A percentile compares a stretch with the other conserved stretches of the same genome.
Conservation (phyloP, 2,329 filamentous ascomycete species). For the Escovopsis sp. region DNA sequence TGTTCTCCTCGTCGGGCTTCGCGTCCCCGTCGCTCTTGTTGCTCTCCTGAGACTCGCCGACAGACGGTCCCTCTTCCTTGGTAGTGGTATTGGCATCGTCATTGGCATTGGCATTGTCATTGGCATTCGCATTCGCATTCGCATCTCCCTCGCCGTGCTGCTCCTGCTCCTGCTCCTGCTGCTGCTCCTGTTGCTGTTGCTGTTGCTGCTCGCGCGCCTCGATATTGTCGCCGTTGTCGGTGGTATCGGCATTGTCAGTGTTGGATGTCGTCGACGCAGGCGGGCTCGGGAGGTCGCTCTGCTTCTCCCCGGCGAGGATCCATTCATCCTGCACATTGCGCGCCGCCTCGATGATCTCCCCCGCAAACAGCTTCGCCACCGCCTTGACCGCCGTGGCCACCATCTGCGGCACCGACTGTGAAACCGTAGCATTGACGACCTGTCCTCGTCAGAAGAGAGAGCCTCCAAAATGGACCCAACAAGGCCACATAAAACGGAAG, state of each 20-base stretch:
- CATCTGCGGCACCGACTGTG: constrained; percentile 59
- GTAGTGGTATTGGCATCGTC: no score
- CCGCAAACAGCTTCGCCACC: constrained; percentile 63
- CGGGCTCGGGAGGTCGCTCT: constrained; percentile 35
- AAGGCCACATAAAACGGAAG: no score
- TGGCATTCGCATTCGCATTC: no score
- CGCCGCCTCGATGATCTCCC: constrained; percentile 60
- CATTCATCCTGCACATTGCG: constrained; percentile 59
- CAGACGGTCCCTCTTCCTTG: no score
- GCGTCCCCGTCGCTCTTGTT: constrained; percentile 2
- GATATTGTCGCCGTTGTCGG: no score
- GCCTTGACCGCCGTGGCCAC: constrained; percentile 64
- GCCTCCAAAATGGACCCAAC: neutral
- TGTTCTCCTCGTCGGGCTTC: constrained; percentile 9
- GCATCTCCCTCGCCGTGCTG: no score
- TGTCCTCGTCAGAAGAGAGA: constrained; percentile 15
- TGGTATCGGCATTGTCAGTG: no score
- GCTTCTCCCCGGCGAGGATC: constrained; percentile 44
- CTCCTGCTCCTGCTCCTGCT: no score
- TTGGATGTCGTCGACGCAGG: constrained; percentile 17
- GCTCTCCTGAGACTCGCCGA: no score
- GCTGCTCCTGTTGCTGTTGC: no score
- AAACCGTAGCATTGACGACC: constrained; percentile 69
- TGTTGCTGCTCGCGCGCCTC: no score
- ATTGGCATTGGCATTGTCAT: no score